Evolutionary conservation across 2,329 filamentous ascomycete genomes (phyloP).

Genomic region (Aspergillus sp.): DNA sequence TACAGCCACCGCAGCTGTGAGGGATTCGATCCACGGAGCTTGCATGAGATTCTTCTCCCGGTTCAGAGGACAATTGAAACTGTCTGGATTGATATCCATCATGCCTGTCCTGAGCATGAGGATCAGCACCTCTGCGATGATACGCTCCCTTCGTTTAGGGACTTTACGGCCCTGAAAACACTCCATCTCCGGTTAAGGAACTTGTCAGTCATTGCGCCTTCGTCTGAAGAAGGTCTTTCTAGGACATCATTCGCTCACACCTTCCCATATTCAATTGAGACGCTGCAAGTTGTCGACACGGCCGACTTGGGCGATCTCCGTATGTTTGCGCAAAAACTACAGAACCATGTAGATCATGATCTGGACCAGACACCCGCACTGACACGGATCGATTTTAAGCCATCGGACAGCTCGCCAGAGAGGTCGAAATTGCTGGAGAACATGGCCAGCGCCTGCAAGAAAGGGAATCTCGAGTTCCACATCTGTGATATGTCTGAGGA

Average conservation of each 20-base stretch:
- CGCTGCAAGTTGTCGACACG: neutral
- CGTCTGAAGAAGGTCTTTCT: neutral
- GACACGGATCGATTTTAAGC: neutral
- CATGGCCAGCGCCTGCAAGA: neutral
- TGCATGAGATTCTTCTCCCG: neutral
- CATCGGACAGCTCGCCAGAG: neutral
- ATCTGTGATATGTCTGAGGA: neutral
- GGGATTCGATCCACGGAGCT: neutral
- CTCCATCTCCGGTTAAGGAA: neutral
- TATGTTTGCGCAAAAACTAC: neutral
- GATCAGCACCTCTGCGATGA: neutral
- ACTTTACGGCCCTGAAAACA: neutral
- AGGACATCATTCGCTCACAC: neutral
- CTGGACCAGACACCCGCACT: neutral
- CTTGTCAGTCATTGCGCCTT: neutral
- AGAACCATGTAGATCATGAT: neutral
- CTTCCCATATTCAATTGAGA: neutral
- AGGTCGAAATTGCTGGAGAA: neutral
- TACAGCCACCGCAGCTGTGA: neutral
- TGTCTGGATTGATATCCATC: neutral
- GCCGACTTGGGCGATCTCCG: neutral
- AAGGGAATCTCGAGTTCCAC: neutral
- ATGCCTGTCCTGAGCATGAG: neutral
- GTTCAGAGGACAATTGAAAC: neutral
- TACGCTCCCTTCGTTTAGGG: neutral